These are phyloP conservation scores for Hypomontagnella submonticulosa DNA, from an alignment of 495 filamentous ascomycete species.

Conservation along the genomic window DNA sequence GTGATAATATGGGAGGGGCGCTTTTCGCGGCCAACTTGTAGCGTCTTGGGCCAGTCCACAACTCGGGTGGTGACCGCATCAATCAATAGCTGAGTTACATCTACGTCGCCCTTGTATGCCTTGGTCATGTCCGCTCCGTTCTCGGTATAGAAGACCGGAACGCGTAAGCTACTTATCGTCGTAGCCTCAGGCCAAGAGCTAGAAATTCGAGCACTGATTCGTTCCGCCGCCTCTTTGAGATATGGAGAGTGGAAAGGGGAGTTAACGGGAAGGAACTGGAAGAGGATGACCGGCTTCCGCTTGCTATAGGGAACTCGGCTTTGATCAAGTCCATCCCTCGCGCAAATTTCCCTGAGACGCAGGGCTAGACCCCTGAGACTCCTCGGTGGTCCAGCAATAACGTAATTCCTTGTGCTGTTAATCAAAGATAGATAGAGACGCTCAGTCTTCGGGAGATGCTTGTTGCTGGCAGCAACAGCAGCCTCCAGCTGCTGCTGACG, in stretches of 20 bases:
- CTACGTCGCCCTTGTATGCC: too few relatives aligned
- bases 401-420: conserved; percentile 96
- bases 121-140: too few relatives aligned
- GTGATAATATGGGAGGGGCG: too few relatives aligned
- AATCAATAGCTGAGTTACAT: too few relatives aligned
- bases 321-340: conserved; percentile 94
- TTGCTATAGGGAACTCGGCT: conserved; percentile 93
- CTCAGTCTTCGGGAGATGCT: conserved; percentile 89
- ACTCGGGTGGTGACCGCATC: too few relatives aligned
- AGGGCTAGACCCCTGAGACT: conserved; percentile 96
- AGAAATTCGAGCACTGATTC: conserved; percentile 78
- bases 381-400: conserved; percentile 94
- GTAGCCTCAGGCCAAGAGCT: conserved; percentile 59
- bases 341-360: conserved; percentile 93
- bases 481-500: too few relatives aligned
- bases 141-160: conserved; percentile 84
- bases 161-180: conserved; percentile 39
- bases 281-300: conserved; percentile 94
- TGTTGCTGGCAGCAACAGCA: conserved; percentile 74
- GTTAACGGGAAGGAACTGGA: conserved; percentile 96
- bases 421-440: conserved; percentile 95
- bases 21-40: too few relatives aligned
- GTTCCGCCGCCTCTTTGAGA: conserved; percentile 77
- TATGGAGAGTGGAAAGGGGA: conserved; percentile 98
- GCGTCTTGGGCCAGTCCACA: too few relatives aligned